Conservation (phyloP, 1,139 yeast species). For the Pichia sp. region DNA sequence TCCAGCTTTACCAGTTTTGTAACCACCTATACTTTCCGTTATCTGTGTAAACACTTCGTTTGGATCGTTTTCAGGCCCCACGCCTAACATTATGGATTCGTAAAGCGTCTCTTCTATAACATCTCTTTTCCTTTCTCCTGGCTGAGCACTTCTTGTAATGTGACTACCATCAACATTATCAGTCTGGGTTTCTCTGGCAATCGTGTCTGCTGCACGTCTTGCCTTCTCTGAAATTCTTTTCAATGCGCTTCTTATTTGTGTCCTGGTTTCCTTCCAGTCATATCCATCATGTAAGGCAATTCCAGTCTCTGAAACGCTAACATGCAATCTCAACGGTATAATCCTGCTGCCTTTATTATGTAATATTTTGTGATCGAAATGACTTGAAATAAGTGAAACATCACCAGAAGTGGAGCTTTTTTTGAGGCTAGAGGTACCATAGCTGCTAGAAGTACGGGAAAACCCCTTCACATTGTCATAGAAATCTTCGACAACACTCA, state of each 20-base stretch:
- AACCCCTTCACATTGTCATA: slow-evolving; percentile 19
- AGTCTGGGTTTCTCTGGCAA: not conserved
- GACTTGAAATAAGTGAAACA: slow-evolving; percentile 41
- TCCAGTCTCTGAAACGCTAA: slow-evolving; percentile 38
- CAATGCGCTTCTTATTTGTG: slow-evolving; percentile 60
- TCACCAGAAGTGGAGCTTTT: slow-evolving; percentile 17
- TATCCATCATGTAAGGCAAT: slow-evolving; percentile 82
- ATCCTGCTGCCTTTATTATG: slow-evolving; percentile 14
- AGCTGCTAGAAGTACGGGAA: not conserved
- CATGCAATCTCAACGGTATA: slow-evolving; percentile 27
- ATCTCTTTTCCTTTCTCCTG: not conserved
- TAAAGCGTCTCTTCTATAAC: slow-evolving; percentile 62
- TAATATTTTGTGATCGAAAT: slow-evolving; percentile 35
- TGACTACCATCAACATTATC: not conserved
- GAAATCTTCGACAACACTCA: slow-evolving; percentile 30
- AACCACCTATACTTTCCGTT: slow-evolving; percentile 36
- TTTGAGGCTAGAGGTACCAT: slow-evolving; percentile 3
- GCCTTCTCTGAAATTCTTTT: slow-evolving; percentile 54
- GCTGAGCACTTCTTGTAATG: not conserved
- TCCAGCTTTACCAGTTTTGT: not conserved
- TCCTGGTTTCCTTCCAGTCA: slow-evolving; percentile 83
- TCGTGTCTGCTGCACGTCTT: slow-evolving; percentile 5
- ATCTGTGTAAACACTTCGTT: slow-evolving; percentile 48
- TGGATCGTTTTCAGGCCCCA: slow-evolving; percentile 51
- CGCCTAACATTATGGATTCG: slow-evolving; percentile 67